Percentiles rank a stretch among this genome's conserved stretches.
Evolutionary conservation across 1,284 basidiomycete species (phyloP).

Genomic region (Leccinum pachyderme): DNA sequence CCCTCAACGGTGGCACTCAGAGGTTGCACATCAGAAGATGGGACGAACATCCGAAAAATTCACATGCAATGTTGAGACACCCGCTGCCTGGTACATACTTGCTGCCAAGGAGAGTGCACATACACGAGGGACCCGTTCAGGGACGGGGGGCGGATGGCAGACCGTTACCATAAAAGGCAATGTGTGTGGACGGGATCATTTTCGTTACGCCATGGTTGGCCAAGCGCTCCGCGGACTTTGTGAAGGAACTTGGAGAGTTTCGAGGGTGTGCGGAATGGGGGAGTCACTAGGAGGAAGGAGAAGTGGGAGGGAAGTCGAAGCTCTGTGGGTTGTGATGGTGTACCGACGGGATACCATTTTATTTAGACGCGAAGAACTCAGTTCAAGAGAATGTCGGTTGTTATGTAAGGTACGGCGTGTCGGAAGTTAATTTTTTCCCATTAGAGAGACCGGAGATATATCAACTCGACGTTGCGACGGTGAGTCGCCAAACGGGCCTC

Average conservation of each 20-base stretch:
- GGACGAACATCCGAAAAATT: neutral
- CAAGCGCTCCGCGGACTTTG: slow-evolving; percentile 22
- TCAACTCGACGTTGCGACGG: slow-evolving; percentile 27
- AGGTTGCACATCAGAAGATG: neutral
- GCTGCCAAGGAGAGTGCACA: neutral
- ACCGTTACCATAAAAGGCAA: slow-evolving; percentile 16
- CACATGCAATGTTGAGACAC: slow-evolving; percentile 21
- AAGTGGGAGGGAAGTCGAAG: slow-evolving; percentile 7
- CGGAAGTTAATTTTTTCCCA: slow-evolving; percentile 24
- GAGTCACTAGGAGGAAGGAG: neutral
- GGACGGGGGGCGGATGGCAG: slow-evolving; percentile 21
- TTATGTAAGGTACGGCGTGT: slow-evolving; percentile 19
- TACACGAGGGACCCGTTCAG: slow-evolving; percentile 21
- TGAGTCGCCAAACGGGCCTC: slow-evolving; percentile 3
- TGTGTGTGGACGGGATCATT: slow-evolving; percentile 10
- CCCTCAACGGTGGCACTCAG: neutral
- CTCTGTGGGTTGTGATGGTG: neutral
- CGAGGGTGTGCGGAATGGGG: neutral
- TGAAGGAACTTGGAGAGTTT: neutral
- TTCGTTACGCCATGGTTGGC: slow-evolving; percentile 1
- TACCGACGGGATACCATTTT: neutral
- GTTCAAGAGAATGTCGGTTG: neutral
- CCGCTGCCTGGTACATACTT: neutral
- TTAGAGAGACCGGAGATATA: slow-evolving; percentile 27
- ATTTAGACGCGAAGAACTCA: slow-evolving; percentile 12